These are phyloP conservation scores for apple (Malus domestica) DNA, from an alignment of 306 rosid species.

Conservation along the genomic window DNA sequence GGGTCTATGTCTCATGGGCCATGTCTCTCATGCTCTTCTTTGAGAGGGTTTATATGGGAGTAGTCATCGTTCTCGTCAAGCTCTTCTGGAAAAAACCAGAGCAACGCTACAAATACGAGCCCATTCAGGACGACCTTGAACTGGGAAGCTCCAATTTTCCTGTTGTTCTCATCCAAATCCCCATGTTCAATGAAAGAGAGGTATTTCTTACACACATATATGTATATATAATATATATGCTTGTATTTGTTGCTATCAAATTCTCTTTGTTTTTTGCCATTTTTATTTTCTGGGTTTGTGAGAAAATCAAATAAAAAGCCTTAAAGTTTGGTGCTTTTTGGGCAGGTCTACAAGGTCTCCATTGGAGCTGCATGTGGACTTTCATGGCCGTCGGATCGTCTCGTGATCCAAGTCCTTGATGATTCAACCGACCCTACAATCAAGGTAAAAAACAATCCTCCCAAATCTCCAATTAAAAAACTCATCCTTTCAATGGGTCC, in stretches of 20 bases:
- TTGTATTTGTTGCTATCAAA: not conserved
- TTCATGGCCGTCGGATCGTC: slow-evolving; percentile 96
- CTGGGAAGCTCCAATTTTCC: slow-evolving; percentile 76
- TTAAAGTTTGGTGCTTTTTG: slow-evolving; percentile 3
- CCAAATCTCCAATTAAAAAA: not conserved
- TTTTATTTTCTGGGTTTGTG: not conserved
- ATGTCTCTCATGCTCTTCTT: slow-evolving; percentile 93
- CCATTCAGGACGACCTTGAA: slow-evolving; percentile 68
- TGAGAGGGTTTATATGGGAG: slow-evolving; percentile 88
- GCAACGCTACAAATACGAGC: slow-evolving; percentile 57
- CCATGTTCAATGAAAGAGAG: slow-evolving; percentile 97
- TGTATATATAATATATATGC: too few relatives aligned
- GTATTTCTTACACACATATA: slow-evolving; percentile 11
- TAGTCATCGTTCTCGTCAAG: slow-evolving; percentile 78
- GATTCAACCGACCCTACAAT: slow-evolving; percentile 87
- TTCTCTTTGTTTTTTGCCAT: not conserved
- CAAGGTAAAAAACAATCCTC: slow-evolving; percentile 41
- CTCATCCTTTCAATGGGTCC: not conserved
- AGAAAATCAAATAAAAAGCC: not conserved
- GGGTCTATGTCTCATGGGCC: slow-evolving; percentile 57
- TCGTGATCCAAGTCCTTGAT: slow-evolving; percentile 94
- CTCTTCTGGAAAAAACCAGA: slow-evolving; percentile 94
- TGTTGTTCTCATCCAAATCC: slow-evolving; percentile 84
- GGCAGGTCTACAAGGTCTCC: slow-evolving; percentile 88
- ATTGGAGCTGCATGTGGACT: slow-evolving; percentile 98